Conservation (phyloP, 306 rosid species). For the Sechiopsis laciniata region DNA sequence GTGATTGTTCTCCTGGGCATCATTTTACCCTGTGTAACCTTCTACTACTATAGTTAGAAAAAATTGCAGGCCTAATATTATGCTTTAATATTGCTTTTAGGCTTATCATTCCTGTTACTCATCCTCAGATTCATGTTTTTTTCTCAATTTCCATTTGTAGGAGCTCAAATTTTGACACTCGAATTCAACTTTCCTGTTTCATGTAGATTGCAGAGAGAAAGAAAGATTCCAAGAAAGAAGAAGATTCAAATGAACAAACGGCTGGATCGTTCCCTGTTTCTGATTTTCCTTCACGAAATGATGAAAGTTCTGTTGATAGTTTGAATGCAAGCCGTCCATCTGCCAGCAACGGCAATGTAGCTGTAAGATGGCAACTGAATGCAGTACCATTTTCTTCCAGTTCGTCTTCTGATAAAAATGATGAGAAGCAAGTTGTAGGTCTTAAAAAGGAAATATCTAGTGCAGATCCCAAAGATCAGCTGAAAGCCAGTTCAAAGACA, state of each 20-base stretch:
- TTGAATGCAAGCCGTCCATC: conserved; percentile 31
- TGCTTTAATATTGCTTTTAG: neutral
- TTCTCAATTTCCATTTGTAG: conserved; percentile 8
- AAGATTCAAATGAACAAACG: conserved; percentile 32
- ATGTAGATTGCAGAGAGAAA: conserved; percentile 78
- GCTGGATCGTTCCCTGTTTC: conserved; percentile 28
- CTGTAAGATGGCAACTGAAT: conserved; percentile 36
- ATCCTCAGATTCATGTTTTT: conserved; percentile 3
- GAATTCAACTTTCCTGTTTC: conserved; percentile 20
- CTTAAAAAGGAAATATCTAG: conserved; percentile 27
- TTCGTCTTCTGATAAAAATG: conserved; percentile 27
- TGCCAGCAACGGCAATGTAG: conserved; percentile 32
- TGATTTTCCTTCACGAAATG: conserved; percentile 24
- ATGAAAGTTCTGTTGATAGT: conserved; percentile 27
- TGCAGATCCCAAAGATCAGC: neutral
- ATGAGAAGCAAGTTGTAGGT: conserved; percentile 31
- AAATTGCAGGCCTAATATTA: neutral
- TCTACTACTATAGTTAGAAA: neutral
- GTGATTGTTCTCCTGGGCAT: neutral
- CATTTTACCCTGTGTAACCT: neutral
- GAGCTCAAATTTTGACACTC: neutral
- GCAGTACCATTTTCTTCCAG: conserved; percentile 24
- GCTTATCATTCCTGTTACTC: neutral
- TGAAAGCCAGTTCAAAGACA: neutral
- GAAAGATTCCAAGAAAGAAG: conserved; percentile 43